These are phyloP conservation scores for Xylaria sp. DNA, from an alignment of 495 filamentous ascomycete species.

Conservation along the genomic window DNA sequence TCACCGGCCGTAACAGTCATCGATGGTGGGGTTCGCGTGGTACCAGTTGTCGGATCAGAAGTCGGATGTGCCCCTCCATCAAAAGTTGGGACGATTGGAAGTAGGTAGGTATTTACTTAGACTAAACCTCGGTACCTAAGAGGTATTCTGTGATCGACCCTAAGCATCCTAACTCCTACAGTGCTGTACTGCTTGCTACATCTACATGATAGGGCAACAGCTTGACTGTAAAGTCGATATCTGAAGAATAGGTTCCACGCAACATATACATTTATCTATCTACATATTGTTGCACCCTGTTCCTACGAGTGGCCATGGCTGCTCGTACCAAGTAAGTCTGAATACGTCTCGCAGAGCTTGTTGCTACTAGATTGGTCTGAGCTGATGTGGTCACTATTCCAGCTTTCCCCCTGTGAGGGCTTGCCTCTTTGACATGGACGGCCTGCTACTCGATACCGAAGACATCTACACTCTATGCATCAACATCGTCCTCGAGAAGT, in stretches of 20 bases:
- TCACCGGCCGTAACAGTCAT: background rate
- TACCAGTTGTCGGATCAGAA: conserved; percentile 10
- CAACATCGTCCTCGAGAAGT: conserved; percentile 78
- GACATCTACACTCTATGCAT: conserved; percentile 87
- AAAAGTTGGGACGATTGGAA: background rate
- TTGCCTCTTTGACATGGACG: conserved; percentile 99
- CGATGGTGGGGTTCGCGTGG: conserved; percentile 7
- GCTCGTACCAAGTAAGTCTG: conserved; percentile 50
- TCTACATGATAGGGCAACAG: background rate
- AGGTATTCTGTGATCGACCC: background rate
- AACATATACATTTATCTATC: conserved; percentile 10
- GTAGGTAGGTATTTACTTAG: background rate
- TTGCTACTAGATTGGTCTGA: conserved; percentile 2
- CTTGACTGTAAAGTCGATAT: background rate
- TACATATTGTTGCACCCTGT: background rate
- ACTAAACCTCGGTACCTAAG: background rate
- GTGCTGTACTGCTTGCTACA: background rate
- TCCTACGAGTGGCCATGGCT: conserved; percentile 40
- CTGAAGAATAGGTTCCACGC: background rate
- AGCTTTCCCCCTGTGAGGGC: conserved; percentile 83
- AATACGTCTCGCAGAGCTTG: background rate
- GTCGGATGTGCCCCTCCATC: conserved; percentile 31
- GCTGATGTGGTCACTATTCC: conserved; percentile 31
- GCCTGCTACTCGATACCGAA: conserved; percentile 91
- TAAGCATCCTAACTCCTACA: background rate